These are phyloP conservation scores for Allomyces macrogynus DNA, from an alignment of 192 early-diverging fungal species.

Conservation along the genomic window DNA sequence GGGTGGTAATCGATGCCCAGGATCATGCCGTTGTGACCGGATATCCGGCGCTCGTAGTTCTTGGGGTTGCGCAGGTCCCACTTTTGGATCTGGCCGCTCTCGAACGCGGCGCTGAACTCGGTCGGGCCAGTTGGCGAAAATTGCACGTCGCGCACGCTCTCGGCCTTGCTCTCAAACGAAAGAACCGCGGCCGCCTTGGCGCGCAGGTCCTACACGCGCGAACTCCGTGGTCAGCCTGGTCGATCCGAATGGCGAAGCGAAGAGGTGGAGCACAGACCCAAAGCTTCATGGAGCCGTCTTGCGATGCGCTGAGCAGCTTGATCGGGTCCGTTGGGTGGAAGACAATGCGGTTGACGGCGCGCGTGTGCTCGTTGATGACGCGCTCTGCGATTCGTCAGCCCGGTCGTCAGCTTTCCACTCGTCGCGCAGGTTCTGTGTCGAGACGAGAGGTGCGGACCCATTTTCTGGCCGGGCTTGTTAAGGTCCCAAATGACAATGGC, in stretches of 20 bases:
- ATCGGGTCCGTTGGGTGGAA: slow-evolving; percentile 49
- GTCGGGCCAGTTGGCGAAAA: slow-evolving; percentile 35
- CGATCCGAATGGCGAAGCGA: background rate
- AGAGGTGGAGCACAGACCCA: slow-evolving; percentile 31
- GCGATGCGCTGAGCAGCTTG: slow-evolving; percentile 51
- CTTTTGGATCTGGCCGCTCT: slow-evolving; percentile 48
- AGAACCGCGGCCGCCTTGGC: slow-evolving; percentile 18
- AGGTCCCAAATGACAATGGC: slow-evolving; percentile 56
- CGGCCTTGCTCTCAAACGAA: slow-evolving; percentile 53
- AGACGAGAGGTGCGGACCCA: slow-evolving; percentile 24
- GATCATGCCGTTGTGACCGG: slow-evolving; percentile 48
- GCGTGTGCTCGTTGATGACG: slow-evolving; percentile 44
- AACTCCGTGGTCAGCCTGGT: background rate
- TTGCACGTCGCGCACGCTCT: slow-evolving; percentile 57
- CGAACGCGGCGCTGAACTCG: slow-evolving; percentile 62
- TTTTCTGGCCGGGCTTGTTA: slow-evolving; percentile 18
- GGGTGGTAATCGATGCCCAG: slow-evolving; percentile 56
- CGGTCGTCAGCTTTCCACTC: background rate
- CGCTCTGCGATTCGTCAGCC: slow-evolving; percentile 17
- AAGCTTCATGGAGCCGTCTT: slow-evolving; percentile 50
- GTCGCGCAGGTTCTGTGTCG: too few relatives aligned
- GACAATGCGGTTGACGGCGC: slow-evolving; percentile 54
- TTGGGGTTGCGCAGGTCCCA: slow-evolving; percentile 57
- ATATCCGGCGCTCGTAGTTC: slow-evolving; percentile 37
- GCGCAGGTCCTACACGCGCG: slow-evolving; percentile 34